Base-by-base conservation (phyloP, 345 rosid species). In the Rhodamnia rubescens region DNA sequence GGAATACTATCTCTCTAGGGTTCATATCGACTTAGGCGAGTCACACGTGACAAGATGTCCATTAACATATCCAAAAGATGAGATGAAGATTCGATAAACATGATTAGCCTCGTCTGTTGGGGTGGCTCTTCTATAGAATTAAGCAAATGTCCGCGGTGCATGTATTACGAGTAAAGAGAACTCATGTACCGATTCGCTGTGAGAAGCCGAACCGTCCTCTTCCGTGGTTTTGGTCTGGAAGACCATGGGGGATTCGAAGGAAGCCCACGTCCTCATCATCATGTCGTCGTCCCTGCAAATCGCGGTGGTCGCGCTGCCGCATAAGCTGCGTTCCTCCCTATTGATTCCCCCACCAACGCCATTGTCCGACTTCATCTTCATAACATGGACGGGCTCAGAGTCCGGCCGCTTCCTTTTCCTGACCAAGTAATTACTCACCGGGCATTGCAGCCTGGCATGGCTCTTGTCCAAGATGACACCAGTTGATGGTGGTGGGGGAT, bases 181-280 rank as follows among this genome's bases (percentile, higher is more conserved):
- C 12, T 20, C 44, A 42, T 13, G 57, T 90, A 95, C 98, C 87
- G 93, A 92, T 90, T 91, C 92, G n/a, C 83, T 81, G 36, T 85
- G 93, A 83, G 83, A 87, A 85, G 88, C 82, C 36, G 88, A 91
- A 87, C 92, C 95, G 29, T 90, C 92, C 8, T 93, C 92, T 0
- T 88, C 91, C 0, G 89, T 85, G 80, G 88, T 87, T 87, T 93
- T 92, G 49, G 90, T 87, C 88, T 89, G 91, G 84, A 89, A 89
- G 88, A 88, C 90, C 61, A 58, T 84, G 51, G 89, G 87, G 44
- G 95, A 92, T 27, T 92, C 95, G 83, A 87, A 88, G 16, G 93
- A 91, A 82, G 88, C 74, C 92, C 91, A 90, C 9, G 91, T 89
- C 92, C 83, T 88, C 86, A 83, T 86, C 9, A 88, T 87, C 11